Conservation (phyloP, 345 rosid genomes). For the Sonneratia alba region DNA sequence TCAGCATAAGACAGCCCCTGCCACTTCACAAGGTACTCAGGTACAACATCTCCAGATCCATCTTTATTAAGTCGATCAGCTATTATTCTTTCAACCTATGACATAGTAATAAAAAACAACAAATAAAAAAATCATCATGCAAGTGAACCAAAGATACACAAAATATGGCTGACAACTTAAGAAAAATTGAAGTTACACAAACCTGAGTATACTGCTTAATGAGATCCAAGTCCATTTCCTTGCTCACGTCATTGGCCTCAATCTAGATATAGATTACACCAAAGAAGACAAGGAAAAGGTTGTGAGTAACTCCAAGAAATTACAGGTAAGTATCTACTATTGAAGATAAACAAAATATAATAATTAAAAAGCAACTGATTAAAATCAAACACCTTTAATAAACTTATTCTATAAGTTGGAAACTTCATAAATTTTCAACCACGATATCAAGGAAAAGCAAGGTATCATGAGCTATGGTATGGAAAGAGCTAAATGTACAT, state of each 20-base stretch:
- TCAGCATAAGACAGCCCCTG: slow-evolving; percentile 99
- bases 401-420: not conserved
- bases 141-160: slow-evolving; percentile 3
- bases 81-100: slow-evolving; percentile 89
- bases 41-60: slow-evolving; percentile 55
- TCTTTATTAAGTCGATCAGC: slow-evolving; percentile 79
- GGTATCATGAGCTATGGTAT: not conserved
- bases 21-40: slow-evolving; percentile 98
- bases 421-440: not conserved
- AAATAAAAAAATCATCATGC: slow-evolving; percentile 2
- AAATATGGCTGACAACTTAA: not conserved
- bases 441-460: not conserved
- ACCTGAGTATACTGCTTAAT: slow-evolving; percentile 98
- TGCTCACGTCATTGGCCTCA: slow-evolving; percentile 95
- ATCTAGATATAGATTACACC: slow-evolving; percentile 39
- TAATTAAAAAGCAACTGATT: not conserved
- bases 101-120: not conserved
- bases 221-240: slow-evolving; percentile 99
- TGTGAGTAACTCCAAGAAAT: not conserved
- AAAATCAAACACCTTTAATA: not conserved
- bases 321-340: not conserved
- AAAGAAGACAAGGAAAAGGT: not conserved
- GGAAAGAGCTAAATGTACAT: not conserved
- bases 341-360: not conserved
- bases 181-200: slow-evolving; percentile 2